Evolutionary conservation across 1,284 basidiomycete species (phyloP), one percentile per base, ranked within the genome.

Genomic region (Ganoderma lingzhi): DNA sequence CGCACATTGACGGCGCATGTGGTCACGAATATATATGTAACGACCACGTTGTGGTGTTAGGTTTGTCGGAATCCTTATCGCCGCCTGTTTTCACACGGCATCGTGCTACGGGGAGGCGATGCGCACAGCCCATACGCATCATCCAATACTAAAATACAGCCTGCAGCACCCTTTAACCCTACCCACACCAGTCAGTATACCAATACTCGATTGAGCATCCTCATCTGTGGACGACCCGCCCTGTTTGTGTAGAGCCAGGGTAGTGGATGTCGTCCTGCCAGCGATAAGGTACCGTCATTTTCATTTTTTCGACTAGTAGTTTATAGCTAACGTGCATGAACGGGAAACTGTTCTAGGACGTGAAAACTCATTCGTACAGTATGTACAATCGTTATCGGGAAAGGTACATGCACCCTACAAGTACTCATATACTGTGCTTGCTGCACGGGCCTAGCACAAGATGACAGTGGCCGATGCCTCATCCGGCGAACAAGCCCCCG

Each of bases 391-490:
- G 32, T 35, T 6, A 56, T 51, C 23, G 28, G 6, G 53, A 35
- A 17, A 30, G 28, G 5, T 17, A 32, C 15, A 56, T 19, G 48
- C 53, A 56, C 53, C 14, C 4, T 17, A 45, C 30, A 12, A 15
- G 53, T 17, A 56, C 53, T 56, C 53, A 56, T 56, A 15, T 32
- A 56, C 53, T 32, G 37, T 61, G 39, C 58, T 60, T 15, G 32
- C 35, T n/a, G 59, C n/a, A 61, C 23, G 23, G n/a, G 23, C 39
- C 23, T 42, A 61, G 59, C 39, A 5, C 15, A 41, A n/a, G 17
- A 61, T 42, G 39, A 30, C 23, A 23, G 23, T 23, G 23, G 23
- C 59, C n/a, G 59, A 61, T 8, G 59, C 14, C 23, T 5, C 23
- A 14, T 28, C n/a, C 6, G 35, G 17, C 2, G 58, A 37, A 39